Evolutionary conservation across 2,329 filamentous ascomycete genomes (phyloP).

Genomic region (Dactylellina cionopaga): DNA sequence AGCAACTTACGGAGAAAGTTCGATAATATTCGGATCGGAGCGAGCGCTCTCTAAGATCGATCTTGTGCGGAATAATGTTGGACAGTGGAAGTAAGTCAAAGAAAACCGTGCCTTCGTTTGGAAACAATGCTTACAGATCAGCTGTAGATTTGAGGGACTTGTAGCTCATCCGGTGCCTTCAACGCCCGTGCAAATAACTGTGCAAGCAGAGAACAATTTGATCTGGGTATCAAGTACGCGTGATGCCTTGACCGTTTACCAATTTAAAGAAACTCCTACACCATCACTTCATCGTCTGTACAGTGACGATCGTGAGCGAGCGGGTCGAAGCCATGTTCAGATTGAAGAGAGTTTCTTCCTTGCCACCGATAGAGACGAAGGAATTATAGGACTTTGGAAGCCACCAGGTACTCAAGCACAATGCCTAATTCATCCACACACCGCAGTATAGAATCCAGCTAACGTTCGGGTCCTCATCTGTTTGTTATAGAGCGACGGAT

Average conservation of each 20-base stretch:
- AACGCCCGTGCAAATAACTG: constrained; percentile 36
- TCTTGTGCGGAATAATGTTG: constrained; percentile 7
- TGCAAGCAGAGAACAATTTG: constrained; percentile 1
- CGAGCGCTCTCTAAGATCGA: constrained; percentile 30
- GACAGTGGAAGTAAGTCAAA: constrained; percentile 44
- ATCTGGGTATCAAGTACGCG: constrained; percentile 39
- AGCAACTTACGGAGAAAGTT: constrained; percentile 54
- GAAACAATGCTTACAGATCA: background rate
- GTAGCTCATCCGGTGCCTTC: constrained; percentile 5
- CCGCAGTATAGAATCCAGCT: background rate
- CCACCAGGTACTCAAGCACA: constrained; percentile 52
- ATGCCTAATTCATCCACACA: background rate
- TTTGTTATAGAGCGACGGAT: constrained; percentile 42
- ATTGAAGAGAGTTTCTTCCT: constrained; percentile 48
- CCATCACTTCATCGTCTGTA: background rate
- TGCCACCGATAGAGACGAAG: constrained; percentile 56
- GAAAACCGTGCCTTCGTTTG: background rate
- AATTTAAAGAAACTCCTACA: constrained; percentile 13
- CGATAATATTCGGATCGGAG: constrained; percentile 38
- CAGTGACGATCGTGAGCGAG: constrained; percentile 40
- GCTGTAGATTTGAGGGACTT: constrained; percentile 27
- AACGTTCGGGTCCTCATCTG: background rate
- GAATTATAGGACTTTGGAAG: constrained; percentile 57
- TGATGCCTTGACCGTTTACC: constrained; percentile 26
- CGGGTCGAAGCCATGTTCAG: constrained; percentile 27